Base-by-base conservation (phyloP, 2,329 filamentous ascomycete species). In the Diaporthe sp. region DNA sequence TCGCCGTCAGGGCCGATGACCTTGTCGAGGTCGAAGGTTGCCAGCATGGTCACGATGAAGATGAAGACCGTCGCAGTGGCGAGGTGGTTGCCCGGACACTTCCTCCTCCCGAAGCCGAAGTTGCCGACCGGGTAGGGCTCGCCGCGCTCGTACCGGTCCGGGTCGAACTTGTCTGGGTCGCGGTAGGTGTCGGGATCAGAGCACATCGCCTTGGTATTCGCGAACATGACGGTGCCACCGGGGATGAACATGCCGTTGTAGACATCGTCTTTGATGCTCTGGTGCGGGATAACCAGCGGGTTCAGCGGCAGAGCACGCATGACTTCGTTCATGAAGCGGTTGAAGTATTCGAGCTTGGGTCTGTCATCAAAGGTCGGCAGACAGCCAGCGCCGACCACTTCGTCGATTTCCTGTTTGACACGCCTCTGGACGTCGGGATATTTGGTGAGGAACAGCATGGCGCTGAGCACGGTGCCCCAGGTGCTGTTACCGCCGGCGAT, bases 231-330 rank as follows among this genome's bases (percentile, higher is more conserved):
- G 7, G 85, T 84, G 3, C 90, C 90, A n/a, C 87, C 87, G 13
- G 89, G 90, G 68, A 92, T 91, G 75, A 87, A 86, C 81, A 90
- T 88, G 47, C 87, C 90, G 28, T 88, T 83, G 79, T 92, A 92
- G 15, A 87, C 83, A 73, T 92, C 90, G 67, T 92, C 90, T 63
- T 87, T 81, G 1, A 88, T 83, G 20, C 88, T 85, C 60, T 83
- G 85, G 80, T 92, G 90, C 2, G 90, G 90, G 49, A 92, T 87
- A 3, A 87, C 88, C 2, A 89, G 80, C 0, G 88, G 87, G 17
- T 84, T 85, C 4, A 89, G 80, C 6, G 87, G 87, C 39, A 81
- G 82, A 83, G 85, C 87, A 31, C 88, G 83, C 51, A 85, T 81
- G 12, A 84, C 84, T 76, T 90, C 88, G 71, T 88, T 83, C 13